Percentiles rank a stretch among this genome's conserved stretches.
phyloP scores from a whole-genome alignment of 2,329 filamentous ascomycete genomes.

The Cryphonectria nitschkei region DNA sequence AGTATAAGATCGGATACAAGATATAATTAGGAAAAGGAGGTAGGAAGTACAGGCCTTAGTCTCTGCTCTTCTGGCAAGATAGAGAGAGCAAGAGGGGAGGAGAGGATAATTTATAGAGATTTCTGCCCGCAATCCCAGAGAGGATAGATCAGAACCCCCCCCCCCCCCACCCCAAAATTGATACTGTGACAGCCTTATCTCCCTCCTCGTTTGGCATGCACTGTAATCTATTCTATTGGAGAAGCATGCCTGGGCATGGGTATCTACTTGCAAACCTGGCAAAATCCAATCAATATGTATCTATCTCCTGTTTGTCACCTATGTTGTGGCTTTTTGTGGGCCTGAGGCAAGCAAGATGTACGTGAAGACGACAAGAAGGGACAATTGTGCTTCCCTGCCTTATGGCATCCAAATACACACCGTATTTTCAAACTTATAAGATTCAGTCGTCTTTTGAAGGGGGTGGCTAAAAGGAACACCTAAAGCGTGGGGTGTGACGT shows the following conservation, averaged over 20 bases:
- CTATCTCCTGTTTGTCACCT: background rate
- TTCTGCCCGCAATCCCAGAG: background rate
- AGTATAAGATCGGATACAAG: background rate
- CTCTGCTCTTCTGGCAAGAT: too few relatives aligned
- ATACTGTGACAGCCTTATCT: background rate
- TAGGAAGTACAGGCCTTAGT: too few relatives aligned
- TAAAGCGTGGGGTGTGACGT: background rate
- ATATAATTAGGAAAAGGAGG: background rate
- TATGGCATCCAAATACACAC: background rate
- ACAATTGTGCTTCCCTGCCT: background rate
- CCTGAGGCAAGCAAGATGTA: background rate
- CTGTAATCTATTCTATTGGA: background rate
- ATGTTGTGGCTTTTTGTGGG: background rate
- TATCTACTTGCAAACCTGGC: background rate
- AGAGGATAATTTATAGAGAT: background rate
- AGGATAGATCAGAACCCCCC: background rate
- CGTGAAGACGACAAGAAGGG: background rate
- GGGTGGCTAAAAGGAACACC: background rate
- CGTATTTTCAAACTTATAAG: too few relatives aligned
- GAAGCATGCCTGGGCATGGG: background rate
- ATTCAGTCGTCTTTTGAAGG: background rate
- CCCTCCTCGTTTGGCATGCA: background rate
- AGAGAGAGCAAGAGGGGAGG: background rate
- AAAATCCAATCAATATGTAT: background rate
- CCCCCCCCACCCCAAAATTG: too few relatives aligned